Percentiles rank a stretch among this genome's conserved stretches.
These are phyloP conservation scores for Hamigera avellanea DNA, from an alignment of 495 filamentous ascomycete genomes.

Conservation along the genomic window DNA sequence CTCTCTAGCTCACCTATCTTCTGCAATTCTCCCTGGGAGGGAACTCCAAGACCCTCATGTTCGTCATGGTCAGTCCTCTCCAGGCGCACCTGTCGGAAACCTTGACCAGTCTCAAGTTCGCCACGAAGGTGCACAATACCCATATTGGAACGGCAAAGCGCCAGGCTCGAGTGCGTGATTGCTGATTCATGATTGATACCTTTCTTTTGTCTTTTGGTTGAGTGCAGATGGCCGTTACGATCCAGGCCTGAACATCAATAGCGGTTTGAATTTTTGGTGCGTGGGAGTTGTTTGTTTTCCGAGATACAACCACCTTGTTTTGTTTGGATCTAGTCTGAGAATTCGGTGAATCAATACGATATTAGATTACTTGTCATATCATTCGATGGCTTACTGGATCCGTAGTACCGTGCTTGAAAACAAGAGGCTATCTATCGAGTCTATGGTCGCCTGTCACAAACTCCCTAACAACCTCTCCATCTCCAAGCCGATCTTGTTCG, in stretches of 20 bases:
- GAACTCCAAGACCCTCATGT: slow-evolving; percentile 97
- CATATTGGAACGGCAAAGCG: slow-evolving; percentile 80
- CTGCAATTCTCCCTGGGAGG: slow-evolving; percentile 92
- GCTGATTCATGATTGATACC: slow-evolving; percentile 19
- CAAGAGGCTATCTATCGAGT: no score
- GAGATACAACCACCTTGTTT: slow-evolving; percentile 3
- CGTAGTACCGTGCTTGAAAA: no score
- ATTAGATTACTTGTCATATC: no score
- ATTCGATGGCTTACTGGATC: no score
- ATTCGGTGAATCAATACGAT: slow-evolving; percentile 3
- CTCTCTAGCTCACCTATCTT: slow-evolving; percentile 71
- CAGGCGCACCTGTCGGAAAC: slow-evolving; percentile 89
- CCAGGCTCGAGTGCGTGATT: slow-evolving; percentile 50
- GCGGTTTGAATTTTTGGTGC: slow-evolving; percentile 8
- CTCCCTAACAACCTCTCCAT: slow-evolving; percentile 22
- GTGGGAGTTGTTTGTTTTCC: slow-evolving; percentile 7
- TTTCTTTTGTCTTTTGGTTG: slow-evolving; percentile 6
- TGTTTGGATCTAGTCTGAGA: slow-evolving; percentile 14
- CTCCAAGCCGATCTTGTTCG: slow-evolving; percentile 15
- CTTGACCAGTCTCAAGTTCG: slow-evolving; percentile 90
- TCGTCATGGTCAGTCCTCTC: slow-evolving; percentile 92
- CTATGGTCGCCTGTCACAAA: slow-evolving; percentile 7
- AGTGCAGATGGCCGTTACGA: slow-evolving; percentile 9
- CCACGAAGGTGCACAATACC: slow-evolving; percentile 86
- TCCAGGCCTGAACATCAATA: slow-evolving; percentile 15